Percentiles rank a stretch among this genome's conserved stretches.
Evolutionary conservation across 2,329 filamentous ascomycete species (phyloP).

Genomic region (Xylariaceae sp.): DNA sequence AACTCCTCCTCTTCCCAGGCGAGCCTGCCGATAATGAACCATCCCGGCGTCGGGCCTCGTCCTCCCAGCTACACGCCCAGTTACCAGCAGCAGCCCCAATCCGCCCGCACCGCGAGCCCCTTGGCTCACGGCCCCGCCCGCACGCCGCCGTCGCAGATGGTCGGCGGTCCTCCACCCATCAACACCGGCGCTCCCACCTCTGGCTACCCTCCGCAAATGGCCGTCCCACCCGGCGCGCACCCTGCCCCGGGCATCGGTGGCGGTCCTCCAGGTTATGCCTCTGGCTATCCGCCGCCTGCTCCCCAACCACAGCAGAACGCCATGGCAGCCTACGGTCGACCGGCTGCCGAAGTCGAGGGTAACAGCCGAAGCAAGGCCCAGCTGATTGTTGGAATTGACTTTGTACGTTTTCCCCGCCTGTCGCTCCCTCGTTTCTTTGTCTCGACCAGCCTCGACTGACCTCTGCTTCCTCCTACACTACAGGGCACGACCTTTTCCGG

Average conservation of each 20-base stretch:
- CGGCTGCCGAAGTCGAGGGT: conserved; percentile 72
- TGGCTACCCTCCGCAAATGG: conserved; percentile 53
- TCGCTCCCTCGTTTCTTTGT: too few species aligned
- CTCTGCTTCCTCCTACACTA: conserved; percentile 26
- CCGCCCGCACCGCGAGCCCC: conserved; percentile 48
- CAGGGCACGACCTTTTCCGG: conserved; percentile 97
- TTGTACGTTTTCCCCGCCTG: conserved; percentile 73
- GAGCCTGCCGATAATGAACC: conserved; percentile 55
- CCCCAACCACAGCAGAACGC: conserved; percentile 30
- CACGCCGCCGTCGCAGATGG: conserved; percentile 53
- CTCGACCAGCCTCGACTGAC: background rate
- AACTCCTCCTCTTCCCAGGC: conserved; percentile 39
- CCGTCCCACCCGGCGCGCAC: conserved; percentile 29
- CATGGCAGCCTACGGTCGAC: conserved; percentile 36
- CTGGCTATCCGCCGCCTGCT: conserved; percentile 41
- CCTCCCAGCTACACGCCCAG: conserved; percentile 58
- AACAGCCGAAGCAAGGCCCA: conserved; percentile 89
- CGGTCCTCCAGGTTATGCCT: conserved; percentile 39
- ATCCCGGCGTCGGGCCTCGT: conserved; percentile 50
- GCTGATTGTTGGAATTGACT: conserved; percentile 97
- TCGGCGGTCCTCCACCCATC: conserved; percentile 58
- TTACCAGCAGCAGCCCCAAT: conserved; percentile 41
- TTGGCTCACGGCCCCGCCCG: conserved; percentile 40
- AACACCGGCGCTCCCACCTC: conserved; percentile 53
- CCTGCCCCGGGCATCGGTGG: conserved; percentile 34